Evolutionary conservation across 2,329 filamentous ascomycete genomes (phyloP), one percentile per base, ranked within the genome.

Genomic region (Fusarium sp.): DNA sequence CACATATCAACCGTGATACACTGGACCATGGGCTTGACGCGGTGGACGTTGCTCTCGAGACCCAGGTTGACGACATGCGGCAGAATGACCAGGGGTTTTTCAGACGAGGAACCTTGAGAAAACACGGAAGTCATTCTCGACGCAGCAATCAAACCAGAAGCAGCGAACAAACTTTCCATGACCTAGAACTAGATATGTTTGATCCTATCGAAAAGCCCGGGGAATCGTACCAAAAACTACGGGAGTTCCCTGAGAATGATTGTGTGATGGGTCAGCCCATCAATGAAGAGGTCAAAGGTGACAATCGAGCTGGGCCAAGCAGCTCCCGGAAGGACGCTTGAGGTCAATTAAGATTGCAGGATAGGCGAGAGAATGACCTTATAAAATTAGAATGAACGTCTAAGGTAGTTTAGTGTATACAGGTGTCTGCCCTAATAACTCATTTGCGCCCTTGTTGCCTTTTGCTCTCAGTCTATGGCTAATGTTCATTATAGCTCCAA

Each of bases 221-320:
- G 10, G 63, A 59, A 15, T 49, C 69, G 12, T 58, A 67, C 15
- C 67, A 65, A 24, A 55, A 62, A 25, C 63, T 59, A 24, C 51
- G 44, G 18, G 72, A 71, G 25, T 70, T 69, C 43, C 58, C 61
- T 30, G 79, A 82, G 56, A 78, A 78, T 47, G 78, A 80, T 27
- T 79, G 79, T 63, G 76, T 80, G 54, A 78, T 80, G 73, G 79
- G 79, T 20, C 82, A 80, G 71, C 77, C 77, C 3, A 74, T 82
- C 29, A 71, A 73, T 30, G 80, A 83, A 59, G 79, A 80, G 57
- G 74, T 63, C 29, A 78, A 77, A 48, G 72, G 74, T 13, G 71
- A 74, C 45, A 67, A 32, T 29, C 61, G 56, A 41, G 45, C 64
- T 25, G 47, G 62, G 11, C 62, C 60, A 9, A 68, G 53, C 32